A percentile compares a stretch with the other conserved stretches of the same genome.
Evolutionary conservation across 495 filamentous ascomycete species (phyloP).

Genomic region (Xanthoparmelia taractica): DNA sequence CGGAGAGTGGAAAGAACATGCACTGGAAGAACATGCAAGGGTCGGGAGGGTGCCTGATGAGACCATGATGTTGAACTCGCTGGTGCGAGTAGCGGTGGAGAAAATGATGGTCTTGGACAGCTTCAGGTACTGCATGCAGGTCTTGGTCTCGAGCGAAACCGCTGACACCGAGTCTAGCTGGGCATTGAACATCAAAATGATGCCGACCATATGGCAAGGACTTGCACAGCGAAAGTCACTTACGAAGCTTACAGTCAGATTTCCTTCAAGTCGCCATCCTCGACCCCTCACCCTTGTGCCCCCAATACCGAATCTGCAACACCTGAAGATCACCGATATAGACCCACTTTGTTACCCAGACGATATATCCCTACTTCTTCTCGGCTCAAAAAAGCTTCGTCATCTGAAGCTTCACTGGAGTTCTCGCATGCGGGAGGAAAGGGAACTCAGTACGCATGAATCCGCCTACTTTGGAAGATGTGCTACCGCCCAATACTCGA

Average conservation of each 20-base stretch:
- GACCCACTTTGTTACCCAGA: slow-evolving; percentile 60
- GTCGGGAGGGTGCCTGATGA: slow-evolving; percentile 54
- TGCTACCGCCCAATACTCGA: slow-evolving; percentile 36
- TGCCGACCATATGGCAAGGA: slow-evolving; percentile 51
- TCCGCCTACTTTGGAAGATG: slow-evolving; percentile 51
- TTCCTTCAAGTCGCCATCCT: slow-evolving; percentile 48
- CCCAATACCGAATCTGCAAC: slow-evolving; percentile 47
- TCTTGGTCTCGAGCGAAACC: not conserved
- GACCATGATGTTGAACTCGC: slow-evolving; percentile 56
- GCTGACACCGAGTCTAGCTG: slow-evolving; percentile 35
- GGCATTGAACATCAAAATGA: slow-evolving; percentile 56
- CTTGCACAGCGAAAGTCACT: slow-evolving; percentile 42
- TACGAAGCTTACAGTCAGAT: slow-evolving; percentile 48
- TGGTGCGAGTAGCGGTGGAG: slow-evolving; percentile 51
- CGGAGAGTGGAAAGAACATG: slow-evolving; percentile 53
- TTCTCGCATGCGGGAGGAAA: slow-evolving; percentile 52
- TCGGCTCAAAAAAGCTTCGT: slow-evolving; percentile 44
- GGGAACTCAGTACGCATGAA: slow-evolving; percentile 49
- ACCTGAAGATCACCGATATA: slow-evolving; percentile 49
- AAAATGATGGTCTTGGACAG: slow-evolving; percentile 48
- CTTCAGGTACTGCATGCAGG: slow-evolving; percentile 36
- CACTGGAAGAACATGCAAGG: slow-evolving; percentile 49
- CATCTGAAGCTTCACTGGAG: slow-evolving; percentile 53
- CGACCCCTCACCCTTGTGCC: slow-evolving; percentile 52
- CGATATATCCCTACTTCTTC: slow-evolving; percentile 51